Percentiles rank a stretch among this genome's conserved stretches.
phyloP scores from a whole-genome alignment of 1,139 yeast genomes.

The Suhomyces terraborum region DNA sequence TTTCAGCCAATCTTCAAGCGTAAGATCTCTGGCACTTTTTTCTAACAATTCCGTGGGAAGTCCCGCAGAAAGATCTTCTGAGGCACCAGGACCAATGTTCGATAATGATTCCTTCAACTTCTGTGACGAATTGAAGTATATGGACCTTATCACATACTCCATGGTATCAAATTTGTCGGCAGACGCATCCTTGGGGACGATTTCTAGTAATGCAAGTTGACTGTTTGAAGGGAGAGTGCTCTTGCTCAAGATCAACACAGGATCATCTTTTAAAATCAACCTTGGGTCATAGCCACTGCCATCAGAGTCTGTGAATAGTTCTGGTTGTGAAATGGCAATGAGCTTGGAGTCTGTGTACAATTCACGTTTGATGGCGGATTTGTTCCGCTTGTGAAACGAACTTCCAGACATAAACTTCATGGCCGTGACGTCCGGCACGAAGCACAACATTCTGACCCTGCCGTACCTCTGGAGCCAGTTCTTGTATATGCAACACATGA shows the following conservation, averaged over 20 bases:
- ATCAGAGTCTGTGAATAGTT: slow-evolving; percentile 25
- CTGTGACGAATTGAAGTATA: slow-evolving; percentile 56
- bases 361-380: slow-evolving; percentile 63
- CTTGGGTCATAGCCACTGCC: slow-evolving; percentile 43
- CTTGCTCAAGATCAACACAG: slow-evolving; percentile 29
- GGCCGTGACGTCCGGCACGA: slow-evolving; percentile 63
- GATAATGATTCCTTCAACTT: slow-evolving; percentile 52
- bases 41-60: slow-evolving; percentile 41
- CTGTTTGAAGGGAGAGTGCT: slow-evolving; percentile 29
- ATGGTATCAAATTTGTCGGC: slow-evolving; percentile 51
- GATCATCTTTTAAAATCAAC: slow-evolving; percentile 41
- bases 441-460: slow-evolving; percentile 66
- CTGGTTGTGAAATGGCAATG: slow-evolving; percentile 46
- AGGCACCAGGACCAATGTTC: slow-evolving; percentile 81
- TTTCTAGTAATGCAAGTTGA: slow-evolving; percentile 54
- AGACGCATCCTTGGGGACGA: slow-evolving; percentile 48
- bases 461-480: slow-evolving; percentile 82
- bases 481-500: slow-evolving; percentile 64
- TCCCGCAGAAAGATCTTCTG: slow-evolving; percentile 51
- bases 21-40: slow-evolving; percentile 51
- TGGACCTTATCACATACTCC: slow-evolving; percentile 66
- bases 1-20: slow-evolving; percentile 52
- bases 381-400: slow-evolving; percentile 48
- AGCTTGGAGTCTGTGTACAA: slow-evolving; percentile 56
- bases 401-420: slow-evolving; percentile 58